Conservation (phyloP, 768 basidiomycete genomes). For the Kwoniella bestiolae region DNA sequence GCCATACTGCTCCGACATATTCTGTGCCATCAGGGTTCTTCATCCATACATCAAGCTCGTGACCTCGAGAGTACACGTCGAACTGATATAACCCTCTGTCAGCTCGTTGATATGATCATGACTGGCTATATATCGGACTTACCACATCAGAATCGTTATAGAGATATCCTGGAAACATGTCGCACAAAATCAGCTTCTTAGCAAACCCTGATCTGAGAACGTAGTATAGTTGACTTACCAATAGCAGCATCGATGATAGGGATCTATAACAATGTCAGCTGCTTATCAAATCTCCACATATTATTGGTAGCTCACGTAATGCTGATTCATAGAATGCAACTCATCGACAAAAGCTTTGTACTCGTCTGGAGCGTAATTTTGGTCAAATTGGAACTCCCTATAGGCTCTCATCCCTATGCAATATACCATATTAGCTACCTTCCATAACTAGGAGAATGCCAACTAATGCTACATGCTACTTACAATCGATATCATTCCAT, state of each 20-base stretch:
- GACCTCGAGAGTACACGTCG: conserved; percentile 69
- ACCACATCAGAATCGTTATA: conserved; percentile 43
- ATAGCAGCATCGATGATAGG: conserved; percentile 55
- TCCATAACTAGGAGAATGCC: background rate
- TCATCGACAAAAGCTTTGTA: conserved; percentile 47
- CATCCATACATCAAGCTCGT: conserved; percentile 68
- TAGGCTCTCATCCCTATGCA: conserved; percentile 37
- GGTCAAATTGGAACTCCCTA: conserved; percentile 49
- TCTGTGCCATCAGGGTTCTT: conserved; percentile 75
- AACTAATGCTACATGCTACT: background rate
- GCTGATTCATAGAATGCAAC: conserved; percentile 50
- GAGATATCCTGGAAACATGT: conserved; percentile 14
- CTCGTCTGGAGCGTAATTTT: conserved; percentile 41
- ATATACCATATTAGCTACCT: background rate
- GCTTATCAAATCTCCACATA: background rate
- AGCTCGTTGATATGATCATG: background rate
- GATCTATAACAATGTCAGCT: conserved; percentile 26
- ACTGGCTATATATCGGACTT: background rate
- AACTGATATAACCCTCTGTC: conserved; percentile 45
- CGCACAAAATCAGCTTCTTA: background rate
- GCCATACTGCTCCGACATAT: conserved; percentile 68
- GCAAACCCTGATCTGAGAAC: too few relatives aligned
- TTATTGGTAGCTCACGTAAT: conserved; percentile 38
- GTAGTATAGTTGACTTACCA: conserved; percentile 23
- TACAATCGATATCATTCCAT: conserved; percentile 51